These are phyloP conservation scores for Lentinus brumalis DNA, from an alignment of 768 basidiomycete genomes.

Conservation along the genomic window DNA sequence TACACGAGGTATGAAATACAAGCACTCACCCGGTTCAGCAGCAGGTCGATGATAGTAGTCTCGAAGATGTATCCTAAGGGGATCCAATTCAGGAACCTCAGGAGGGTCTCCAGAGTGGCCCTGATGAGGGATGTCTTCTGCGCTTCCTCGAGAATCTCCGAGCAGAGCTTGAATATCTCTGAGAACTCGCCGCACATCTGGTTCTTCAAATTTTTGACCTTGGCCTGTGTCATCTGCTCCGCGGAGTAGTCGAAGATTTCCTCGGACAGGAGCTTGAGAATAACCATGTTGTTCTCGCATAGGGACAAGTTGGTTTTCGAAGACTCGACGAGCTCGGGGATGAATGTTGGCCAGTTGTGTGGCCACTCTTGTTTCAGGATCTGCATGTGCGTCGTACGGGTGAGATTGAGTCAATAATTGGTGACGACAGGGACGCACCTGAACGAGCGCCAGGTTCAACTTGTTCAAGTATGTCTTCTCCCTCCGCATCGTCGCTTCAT, in stretches of 20 bases:
- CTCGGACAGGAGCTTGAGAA: slow-evolving; percentile 94
- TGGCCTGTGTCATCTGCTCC: slow-evolving; percentile 97
- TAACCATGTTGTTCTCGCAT: slow-evolving; percentile 99
- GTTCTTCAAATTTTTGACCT: slow-evolving; percentile 96
- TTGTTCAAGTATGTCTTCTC: slow-evolving; percentile 97
- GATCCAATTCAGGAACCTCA: slow-evolving; percentile 98
- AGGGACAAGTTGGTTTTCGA: slow-evolving; percentile 95
- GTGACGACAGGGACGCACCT: slow-evolving; percentile 47
- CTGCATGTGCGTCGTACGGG: slow-evolving; percentile 41
- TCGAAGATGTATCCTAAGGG: slow-evolving; percentile 99
- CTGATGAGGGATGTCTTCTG: slow-evolving; percentile 93
- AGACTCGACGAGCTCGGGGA: slow-evolving; percentile 94
- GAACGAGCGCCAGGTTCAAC: slow-evolving; percentile 93
- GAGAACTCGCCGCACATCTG: slow-evolving; percentile 98
- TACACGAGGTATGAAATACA: slow-evolving; percentile 16
- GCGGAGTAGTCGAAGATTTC: slow-evolving; percentile 99
- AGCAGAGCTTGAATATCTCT: slow-evolving; percentile 97
- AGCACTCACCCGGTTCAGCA: slow-evolving; percentile 79
- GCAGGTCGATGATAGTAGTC: slow-evolving; percentile 92
- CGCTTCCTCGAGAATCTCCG: slow-evolving; percentile 96
- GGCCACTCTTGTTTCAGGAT: slow-evolving; percentile 99
- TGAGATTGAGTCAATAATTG: not conserved
- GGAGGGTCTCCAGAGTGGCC: slow-evolving; percentile 90
- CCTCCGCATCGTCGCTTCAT: slow-evolving; percentile 83
- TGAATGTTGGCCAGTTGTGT: slow-evolving; percentile 98